Conservation (phyloP, 352 stramenopile species). For the Globisporangium carolinianum region DNA sequence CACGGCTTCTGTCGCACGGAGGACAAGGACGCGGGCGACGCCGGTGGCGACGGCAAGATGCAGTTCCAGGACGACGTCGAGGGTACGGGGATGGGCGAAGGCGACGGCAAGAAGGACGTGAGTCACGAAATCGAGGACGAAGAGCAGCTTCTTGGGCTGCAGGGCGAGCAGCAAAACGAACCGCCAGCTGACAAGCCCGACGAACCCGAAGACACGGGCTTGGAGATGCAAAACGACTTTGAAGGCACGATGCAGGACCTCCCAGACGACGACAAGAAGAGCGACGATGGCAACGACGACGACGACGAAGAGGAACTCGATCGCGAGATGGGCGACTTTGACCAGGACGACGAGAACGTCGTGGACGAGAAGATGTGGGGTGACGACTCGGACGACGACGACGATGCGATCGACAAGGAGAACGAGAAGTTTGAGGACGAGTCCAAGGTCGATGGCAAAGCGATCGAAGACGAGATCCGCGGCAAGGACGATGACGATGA, state of each 20-base stretch:
- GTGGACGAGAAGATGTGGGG: slow-evolving; percentile 99
- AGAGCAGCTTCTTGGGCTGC: slow-evolving; percentile 98
- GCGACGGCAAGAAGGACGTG: slow-evolving; percentile 98
- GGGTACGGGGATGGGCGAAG: slow-evolving; percentile 99
- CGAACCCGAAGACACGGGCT: slow-evolving; percentile 92
- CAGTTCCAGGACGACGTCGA: slow-evolving; percentile 98
- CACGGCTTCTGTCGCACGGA: slow-evolving; percentile 94
- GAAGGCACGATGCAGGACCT: slow-evolving; percentile 98
- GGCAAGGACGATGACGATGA: slow-evolving; percentile 87
- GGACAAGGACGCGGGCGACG: slow-evolving; percentile 86
- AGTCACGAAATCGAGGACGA: slow-evolving; percentile 99
- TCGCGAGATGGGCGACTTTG: slow-evolving; percentile 98
- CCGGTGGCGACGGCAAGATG: slow-evolving; percentile 83
- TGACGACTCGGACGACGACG: slow-evolving; percentile 87
- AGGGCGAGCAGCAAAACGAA: slow-evolving; percentile 88
- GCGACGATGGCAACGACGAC: slow-evolving; percentile 79
- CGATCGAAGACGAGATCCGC: slow-evolving; percentile 84
- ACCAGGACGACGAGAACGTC: slow-evolving; percentile 95
- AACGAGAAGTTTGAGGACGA: slow-evolving; percentile 93
- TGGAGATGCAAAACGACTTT: slow-evolving; percentile 99
- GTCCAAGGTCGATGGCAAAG: slow-evolving; percentile 70
- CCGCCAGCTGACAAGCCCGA: slow-evolving; percentile 84
- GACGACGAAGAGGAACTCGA: slow-evolving; percentile 96
- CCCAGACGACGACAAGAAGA: slow-evolving; percentile 88
- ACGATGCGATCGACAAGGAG: slow-evolving; percentile 94